Base-by-base conservation (phyloP, 2,329 filamentous ascomycete species). In the Aureobasidium sp. region DNA sequence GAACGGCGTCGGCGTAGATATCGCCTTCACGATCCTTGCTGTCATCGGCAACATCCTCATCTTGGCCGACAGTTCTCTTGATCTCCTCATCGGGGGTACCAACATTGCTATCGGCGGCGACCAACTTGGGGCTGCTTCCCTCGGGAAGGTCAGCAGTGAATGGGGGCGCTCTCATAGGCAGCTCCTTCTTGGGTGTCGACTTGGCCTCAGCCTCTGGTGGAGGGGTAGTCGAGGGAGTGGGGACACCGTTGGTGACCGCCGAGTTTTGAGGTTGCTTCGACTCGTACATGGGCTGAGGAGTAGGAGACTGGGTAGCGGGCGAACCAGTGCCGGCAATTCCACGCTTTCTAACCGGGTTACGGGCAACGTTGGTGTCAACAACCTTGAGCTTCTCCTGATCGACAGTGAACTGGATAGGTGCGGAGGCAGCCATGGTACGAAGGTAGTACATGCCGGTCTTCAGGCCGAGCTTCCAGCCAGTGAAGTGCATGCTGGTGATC, bases 401-500 rank as follows among this genome's bases (percentile, higher is more conserved):
- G 72, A 99, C 94, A 5, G 94, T 99, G 81, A 99, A 99, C 77
- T 99, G 94, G 68, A 99, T 99, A 59, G 94, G 94, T 49, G 92
- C 91, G 21, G 92, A 92, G 41, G 94, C 94, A 66, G 94, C 94
- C 86, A 96, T 94, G 52, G 94, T 99, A 71, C 94, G 91, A 69
- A 99, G 87, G 79, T 99, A 99, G 86, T 99, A 99, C 94, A 99
- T 97, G 81, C 94, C 94, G 39, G 94, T 99, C 88, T 99, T 99
- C 69, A 99, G 85, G 72, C 94, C 94, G 67, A 97, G 87, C 83
- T 97, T 99, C 94, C 94, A 99, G 70, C 94, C 94, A 53, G 94
- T 85, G 73, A 99, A 99, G 81, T 99, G 94, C 94, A 99, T 99
- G 76, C 89, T 94, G 63, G 94, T 99, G 76, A 99, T 96, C 84